Base-by-base conservation (phyloP, 345 rosid genomes). In the Aquilaria yunnanensis region DNA sequence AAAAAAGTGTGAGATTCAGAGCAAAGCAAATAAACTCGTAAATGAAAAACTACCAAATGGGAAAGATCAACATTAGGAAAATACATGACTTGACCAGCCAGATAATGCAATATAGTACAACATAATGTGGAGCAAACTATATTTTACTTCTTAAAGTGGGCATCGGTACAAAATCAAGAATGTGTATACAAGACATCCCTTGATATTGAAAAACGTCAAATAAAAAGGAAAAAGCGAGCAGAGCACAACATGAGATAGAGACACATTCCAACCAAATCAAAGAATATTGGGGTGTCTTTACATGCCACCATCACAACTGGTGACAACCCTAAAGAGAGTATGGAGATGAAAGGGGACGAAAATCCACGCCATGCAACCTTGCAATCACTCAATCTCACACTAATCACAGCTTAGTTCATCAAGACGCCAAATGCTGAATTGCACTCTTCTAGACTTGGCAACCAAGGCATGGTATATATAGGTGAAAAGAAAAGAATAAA, bases 331-430 rank as follows among this genome's bases (percentile, higher is more conserved):
- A 10, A 32, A 32, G 9, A 23, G 7, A 5, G 43, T 37, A 37
- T 37, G 43, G 59, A 62, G 62, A 61, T 16, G 23, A 55, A 52
- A 23, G 14, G 43, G 41, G 14, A 29, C 51, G 56, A 56, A 58
- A 51, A 23, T 13, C 65, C 81, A 71, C 72, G 67, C 74, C 73
- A 53, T 69, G 67, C 76, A 67, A 62, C 63, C 65, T 71, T 72
- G 71, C 76, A 71, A 71, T 63, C 73, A 59, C 5, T 37, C 43
- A 56, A 10, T 57, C 47, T 30, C 64, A 62, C 34, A 66, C 65
- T 59, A 69, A 48, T 45, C 61, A 72, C 60, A 49, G 47, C 67
- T 68, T 55, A 9, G 56, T 54, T 61, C 63, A 58, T 65, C 49
- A 3, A 34, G 57, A 32, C 14, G 32, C 48, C 54, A 53, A 41